Evolutionary conservation across 1,284 basidiomycete genomes (phyloP).

Genomic region (Malassezia arunalokei): DNA sequence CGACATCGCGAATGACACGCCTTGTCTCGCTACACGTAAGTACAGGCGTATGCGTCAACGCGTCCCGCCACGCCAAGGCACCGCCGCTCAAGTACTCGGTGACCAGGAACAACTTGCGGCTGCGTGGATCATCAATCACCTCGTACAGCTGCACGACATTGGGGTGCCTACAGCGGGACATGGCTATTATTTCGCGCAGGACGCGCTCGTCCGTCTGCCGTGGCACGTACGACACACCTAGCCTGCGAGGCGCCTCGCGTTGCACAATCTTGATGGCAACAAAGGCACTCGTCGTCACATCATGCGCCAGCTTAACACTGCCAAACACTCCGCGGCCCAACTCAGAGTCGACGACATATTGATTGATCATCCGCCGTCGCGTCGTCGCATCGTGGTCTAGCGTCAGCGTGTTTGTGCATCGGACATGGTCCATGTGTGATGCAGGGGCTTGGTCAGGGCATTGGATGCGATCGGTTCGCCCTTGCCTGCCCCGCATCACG

Average conservation of each 20-base stretch:
- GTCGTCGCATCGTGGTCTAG: constrained; percentile 34
- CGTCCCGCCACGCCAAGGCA: constrained; percentile 72
- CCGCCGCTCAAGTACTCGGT: constrained; percentile 93
- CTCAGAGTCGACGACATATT: constrained; percentile 43
- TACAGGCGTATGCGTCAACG: constrained; percentile 51
- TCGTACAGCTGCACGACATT: constrained; percentile 84
- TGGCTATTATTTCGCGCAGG: constrained; percentile 70
- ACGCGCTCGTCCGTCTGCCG: constrained; percentile 44
- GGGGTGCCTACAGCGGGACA: constrained; percentile 79
- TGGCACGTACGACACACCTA: constrained; percentile 26
- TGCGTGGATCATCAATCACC: constrained; percentile 84
- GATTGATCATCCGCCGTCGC: constrained; percentile 44
- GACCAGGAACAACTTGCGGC: constrained; percentile 86
- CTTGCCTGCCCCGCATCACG: background rate
- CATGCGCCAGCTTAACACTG: constrained; percentile 36
- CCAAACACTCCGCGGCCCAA: constrained; percentile 43
- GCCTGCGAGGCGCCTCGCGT: constrained; percentile 32
- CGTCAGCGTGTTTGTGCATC: constrained; percentile 15
- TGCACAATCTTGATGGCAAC: constrained; percentile 46
- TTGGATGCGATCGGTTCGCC: no score
- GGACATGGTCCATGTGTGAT: background rate
- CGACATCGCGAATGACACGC: constrained; percentile 76
- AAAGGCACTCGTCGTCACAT: constrained; percentile 34
- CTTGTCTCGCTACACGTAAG: constrained; percentile 71
- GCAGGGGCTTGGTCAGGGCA: no score